phyloP scores from a whole-genome alignment of 495 filamentous ascomycete genomes.

The Penicillium waksmanii region DNA sequence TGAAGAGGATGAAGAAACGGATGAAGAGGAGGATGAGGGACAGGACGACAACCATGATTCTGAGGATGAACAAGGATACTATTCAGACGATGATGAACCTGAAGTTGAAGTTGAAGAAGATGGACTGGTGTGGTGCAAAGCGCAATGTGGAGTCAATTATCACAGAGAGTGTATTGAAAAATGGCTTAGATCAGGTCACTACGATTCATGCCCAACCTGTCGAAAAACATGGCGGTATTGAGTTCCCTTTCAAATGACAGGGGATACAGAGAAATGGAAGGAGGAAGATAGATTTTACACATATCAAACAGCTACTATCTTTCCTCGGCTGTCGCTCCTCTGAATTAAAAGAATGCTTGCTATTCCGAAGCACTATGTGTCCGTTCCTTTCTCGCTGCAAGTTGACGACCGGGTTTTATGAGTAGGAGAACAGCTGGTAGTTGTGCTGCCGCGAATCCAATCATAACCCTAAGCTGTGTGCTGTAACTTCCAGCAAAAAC shows the following conservation, averaged over 20 bases:
- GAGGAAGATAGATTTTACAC: no score
- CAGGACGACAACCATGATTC: not conserved
- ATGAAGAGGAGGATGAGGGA: not conserved
- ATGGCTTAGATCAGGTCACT: conserved; percentile 51
- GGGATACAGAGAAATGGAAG: not conserved
- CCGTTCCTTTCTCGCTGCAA: conserved; percentile 16
- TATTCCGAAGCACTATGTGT: not conserved
- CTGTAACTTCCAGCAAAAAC: conserved; percentile 29
- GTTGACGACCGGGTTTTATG: conserved; percentile 23
- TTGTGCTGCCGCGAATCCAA: conserved; percentile 36
- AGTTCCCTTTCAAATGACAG: not conserved
- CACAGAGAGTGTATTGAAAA: conserved; percentile 68
- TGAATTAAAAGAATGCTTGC: not conserved
- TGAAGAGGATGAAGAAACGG: not conserved
- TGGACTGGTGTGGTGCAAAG: conserved; percentile 65
- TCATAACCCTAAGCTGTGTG: conserved; percentile 33
- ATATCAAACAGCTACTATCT: not conserved
- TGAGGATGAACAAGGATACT: not conserved
- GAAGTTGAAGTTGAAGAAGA: conserved; percentile 28
- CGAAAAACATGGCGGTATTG: conserved; percentile 17
- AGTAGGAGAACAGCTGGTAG: conserved; percentile 27
- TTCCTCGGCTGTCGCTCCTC: not conserved
- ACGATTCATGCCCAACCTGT: conserved; percentile 24
- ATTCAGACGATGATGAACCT: not conserved
- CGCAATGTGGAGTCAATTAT: conserved; percentile 72